These are phyloP conservation scores for Chrysoporthe austroafricana DNA, from an alignment of 2,329 filamentous ascomycete genomes.

Conservation along the genomic window DNA sequence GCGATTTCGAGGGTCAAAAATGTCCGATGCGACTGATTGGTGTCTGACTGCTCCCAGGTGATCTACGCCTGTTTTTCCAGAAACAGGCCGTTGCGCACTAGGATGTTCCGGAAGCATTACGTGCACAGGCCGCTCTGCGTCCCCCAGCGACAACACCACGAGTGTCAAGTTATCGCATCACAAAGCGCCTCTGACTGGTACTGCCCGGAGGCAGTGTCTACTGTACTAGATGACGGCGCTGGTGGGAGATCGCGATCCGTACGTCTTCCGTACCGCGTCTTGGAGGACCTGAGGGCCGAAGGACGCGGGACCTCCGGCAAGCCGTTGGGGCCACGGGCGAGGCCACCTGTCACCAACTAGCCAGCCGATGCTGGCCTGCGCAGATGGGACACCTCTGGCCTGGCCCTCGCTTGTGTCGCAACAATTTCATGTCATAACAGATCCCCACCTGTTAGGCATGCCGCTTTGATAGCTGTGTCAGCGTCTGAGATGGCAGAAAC, in stretches of 20 bases:
- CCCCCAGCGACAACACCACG: not conserved
- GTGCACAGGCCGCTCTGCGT: slow-evolving; percentile 5
- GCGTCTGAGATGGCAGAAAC: slow-evolving; percentile 23
- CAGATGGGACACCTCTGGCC: not conserved
- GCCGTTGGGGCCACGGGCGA: not conserved
- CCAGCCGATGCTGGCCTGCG: not conserved
- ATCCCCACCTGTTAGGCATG: slow-evolving; percentile 10
- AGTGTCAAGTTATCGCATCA: not conserved
- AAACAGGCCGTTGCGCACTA: slow-evolving; percentile 10
- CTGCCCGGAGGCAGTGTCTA: not conserved
- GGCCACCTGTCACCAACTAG: slow-evolving; percentile 1
- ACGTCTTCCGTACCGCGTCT: not conserved
- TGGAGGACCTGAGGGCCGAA: not conserved
- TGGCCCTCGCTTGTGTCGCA: slow-evolving; percentile 11
- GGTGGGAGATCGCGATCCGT: too few species aligned
- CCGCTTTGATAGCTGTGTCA: slow-evolving; percentile 19
- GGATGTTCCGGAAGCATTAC: not conserved
- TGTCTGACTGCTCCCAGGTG: slow-evolving; percentile 1
- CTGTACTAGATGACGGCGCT: not conserved
- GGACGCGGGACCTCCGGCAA: not conserved
- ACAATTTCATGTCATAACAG: slow-evolving; percentile 17
- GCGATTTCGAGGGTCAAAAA: slow-evolving; percentile 13
- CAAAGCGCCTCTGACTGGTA: not conserved
- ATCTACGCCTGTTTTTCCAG: slow-evolving; percentile 21
- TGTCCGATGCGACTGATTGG: slow-evolving; percentile 24